Evolutionary conservation across 176 grass and related monocot species (phyloP), one percentile per base, ranked within the genome.

Genomic region (Avena eriantha): DNA sequence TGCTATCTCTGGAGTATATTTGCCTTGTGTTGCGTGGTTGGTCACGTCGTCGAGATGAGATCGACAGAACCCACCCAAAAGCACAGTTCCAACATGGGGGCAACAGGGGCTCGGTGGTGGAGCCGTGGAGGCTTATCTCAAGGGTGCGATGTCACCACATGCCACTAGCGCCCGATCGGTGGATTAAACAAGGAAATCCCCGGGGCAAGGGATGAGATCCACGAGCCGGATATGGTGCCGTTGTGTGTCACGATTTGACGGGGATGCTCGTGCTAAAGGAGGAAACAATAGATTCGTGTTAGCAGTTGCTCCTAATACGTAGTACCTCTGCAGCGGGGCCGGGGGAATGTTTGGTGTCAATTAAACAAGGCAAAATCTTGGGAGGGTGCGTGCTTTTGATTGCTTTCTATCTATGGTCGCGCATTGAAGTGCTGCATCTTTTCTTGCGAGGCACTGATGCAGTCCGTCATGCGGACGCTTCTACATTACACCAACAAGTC

Each of bases 121-220:
- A 33, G 54, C 29, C 29, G 29, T 29, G 29, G 54, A 26, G 12
- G 1, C 57, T 23, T 49, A 35, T 84, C 71, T 36, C 43, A 5
- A 63, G 21, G 4, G 7, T 74, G 84, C 73, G 57, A 75, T 84
- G 85, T 87, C 85, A 90, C 80, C 85, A 84, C 73, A 15, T 23
- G 21, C 75, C 85, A 84, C 89, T 56, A 12, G 51, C 35, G 9
- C 4, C 29, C 29, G 65, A 68, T 18, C 65, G 33, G 53, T 69
- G 15, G 88, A 59, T 34, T 86, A 82, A 77, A 89, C 11, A 90
- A 86, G n/a, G 39, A 43, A 82, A 90, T 90, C 83, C 22, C 21
- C 8, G 9, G 22, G 50, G 2, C 3, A 39, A 34, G 23, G 12
- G 85, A 51, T 51, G 69, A 65, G 33, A 73, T 90, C 70, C 45